Base-by-base conservation (phyloP, 345 rosid genomes). In the Lepidium africanum region DNA sequence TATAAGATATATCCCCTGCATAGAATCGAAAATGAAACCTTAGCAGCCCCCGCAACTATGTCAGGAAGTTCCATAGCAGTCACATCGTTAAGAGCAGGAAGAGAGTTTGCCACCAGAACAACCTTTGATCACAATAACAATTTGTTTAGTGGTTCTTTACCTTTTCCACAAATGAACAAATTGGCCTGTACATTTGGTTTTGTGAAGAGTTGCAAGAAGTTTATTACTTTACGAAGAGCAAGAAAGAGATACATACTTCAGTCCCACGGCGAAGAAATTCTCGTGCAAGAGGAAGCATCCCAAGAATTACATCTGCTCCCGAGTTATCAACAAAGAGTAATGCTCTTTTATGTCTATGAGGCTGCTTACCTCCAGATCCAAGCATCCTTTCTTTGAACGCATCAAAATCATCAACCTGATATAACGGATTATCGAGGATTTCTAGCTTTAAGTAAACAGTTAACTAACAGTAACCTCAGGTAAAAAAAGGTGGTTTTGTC, bases 41-140 rank as follows among this genome's bases (percentile, higher is more conserved):
- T 94, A 35, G 99, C 96, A 75, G 99, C 97, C 79, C 86, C 96
- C 1, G 97, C 99, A 0, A 94, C 87, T 63, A 94, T 94, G 65
- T 87, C 97, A 48, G 97, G 99, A 63, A 94, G 85, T 84, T 94
- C 99, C 96, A 89, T 94, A 41, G 99, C 96, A 33, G 99, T 94
- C 55, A 87, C 85, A 47, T 94, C 99, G 47, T 94, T 94, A 52
- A 94, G 81, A 23, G 99, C 99, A 77, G 97, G 97, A 75, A 87
- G 96, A 53, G 99, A 91, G 77, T 94, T 94, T 23, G 96, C 99
- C 65, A 91, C 96, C 79, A 94, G 78, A 77, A 94, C 97, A 74
- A 94, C 99, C 99, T 94, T 79, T 63, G 68, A 63, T 11, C 53
- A 55, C 39, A 63, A 40, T 52, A 33, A 60, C 62, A 38, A 14